A percentile compares a stretch with the other conserved stretches of the same genome.
Evolutionary conservation across 73 alveolate species (phyloP).

Genomic region (Loxodes magnus): DNA sequence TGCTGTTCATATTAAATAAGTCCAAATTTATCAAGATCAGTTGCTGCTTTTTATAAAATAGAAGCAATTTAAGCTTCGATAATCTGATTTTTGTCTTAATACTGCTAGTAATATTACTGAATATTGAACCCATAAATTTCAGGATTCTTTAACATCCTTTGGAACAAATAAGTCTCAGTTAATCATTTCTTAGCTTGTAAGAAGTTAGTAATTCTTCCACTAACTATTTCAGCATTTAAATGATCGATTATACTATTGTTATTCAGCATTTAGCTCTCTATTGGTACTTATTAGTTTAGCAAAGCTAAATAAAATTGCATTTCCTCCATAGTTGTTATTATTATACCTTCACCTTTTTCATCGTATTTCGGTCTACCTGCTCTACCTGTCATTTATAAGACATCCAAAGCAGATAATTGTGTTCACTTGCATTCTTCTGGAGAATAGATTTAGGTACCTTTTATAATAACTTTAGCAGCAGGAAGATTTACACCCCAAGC

Average conservation of each 20-base stretch:
- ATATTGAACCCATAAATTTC: conserved; percentile 1
- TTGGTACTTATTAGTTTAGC: conserved; percentile 94
- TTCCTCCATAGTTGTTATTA: conserved; percentile 92
- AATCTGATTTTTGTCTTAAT: too few relatives aligned
- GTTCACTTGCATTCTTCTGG: conserved; percentile 99
- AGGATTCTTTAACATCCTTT: conserved; percentile 27
- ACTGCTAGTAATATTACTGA: conserved; percentile 5
- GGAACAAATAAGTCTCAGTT: conserved; percentile 91
- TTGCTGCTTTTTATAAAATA: conserved; percentile 87
- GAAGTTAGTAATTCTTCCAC: conserved; percentile 79
- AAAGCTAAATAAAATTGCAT: conserved; percentile 92
- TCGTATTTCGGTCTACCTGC: conserved; percentile 99
- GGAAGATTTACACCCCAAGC: conserved; percentile 99
- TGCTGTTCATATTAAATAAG: conserved; percentile 78
- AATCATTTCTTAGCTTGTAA: conserved; percentile 99
- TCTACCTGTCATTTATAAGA: conserved; percentile 98
- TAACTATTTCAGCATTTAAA: conserved; percentile 93
- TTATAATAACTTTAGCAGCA: conserved; percentile 98
- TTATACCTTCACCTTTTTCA: conserved; percentile 97
- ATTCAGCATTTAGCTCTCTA: conserved; percentile 91
- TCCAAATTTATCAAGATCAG: conserved; percentile 62
- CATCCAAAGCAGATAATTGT: conserved; percentile 96
- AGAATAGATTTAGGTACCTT: conserved; percentile 98
- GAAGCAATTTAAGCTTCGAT: conserved; percentile 44
- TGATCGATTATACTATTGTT: conserved; percentile 86